phyloP scores from a whole-genome alignment of 2,329 filamentous ascomycete species.

The Nemania sp. region DNA sequence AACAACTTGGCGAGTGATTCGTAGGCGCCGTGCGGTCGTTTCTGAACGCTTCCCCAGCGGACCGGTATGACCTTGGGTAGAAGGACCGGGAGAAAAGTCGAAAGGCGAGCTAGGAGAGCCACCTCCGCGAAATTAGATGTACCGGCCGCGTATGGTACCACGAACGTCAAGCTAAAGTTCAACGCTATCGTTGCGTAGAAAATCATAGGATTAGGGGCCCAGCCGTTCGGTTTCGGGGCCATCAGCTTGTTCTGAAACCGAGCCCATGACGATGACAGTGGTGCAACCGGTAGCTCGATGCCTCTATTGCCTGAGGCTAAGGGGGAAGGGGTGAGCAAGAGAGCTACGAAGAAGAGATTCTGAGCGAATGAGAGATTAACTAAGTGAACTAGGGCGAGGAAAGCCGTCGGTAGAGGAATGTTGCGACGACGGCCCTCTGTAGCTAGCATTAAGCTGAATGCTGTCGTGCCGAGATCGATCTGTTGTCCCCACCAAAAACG shows the following conservation, averaged over 20 bases:
- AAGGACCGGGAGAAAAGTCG: constrained; percentile 61
- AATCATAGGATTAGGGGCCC: constrained; percentile 56
- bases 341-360: constrained; percentile 71
- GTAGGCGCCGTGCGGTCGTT: constrained; percentile 55
- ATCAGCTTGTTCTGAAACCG: constrained; percentile 50
- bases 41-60: constrained; percentile 61
- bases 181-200: constrained; percentile 52
- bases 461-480: constrained; percentile 64
- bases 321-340: constrained; percentile 67
- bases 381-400: constrained; percentile 69
- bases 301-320: constrained; percentile 49
- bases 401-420: constrained; percentile 66
- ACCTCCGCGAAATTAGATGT: constrained; percentile 56
- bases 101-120: constrained; percentile 50
- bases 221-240: constrained; percentile 58
- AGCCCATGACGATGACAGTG: constrained; percentile 50
- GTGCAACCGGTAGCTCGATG: constrained; percentile 47
- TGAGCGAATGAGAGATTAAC: constrained; percentile 71
- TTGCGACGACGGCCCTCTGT: constrained; percentile 69
- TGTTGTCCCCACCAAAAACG: constrained; percentile 74
- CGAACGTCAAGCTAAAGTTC: constrained; percentile 54
- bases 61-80: constrained; percentile 61
- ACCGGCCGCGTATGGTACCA: constrained; percentile 56
- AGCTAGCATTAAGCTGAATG: constrained; percentile 68
- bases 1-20: constrained; percentile 61